These are phyloP conservation scores for Alternaria triticina DNA, from an alignment of 2,329 filamentous ascomycete genomes.

Conservation along the genomic window DNA sequence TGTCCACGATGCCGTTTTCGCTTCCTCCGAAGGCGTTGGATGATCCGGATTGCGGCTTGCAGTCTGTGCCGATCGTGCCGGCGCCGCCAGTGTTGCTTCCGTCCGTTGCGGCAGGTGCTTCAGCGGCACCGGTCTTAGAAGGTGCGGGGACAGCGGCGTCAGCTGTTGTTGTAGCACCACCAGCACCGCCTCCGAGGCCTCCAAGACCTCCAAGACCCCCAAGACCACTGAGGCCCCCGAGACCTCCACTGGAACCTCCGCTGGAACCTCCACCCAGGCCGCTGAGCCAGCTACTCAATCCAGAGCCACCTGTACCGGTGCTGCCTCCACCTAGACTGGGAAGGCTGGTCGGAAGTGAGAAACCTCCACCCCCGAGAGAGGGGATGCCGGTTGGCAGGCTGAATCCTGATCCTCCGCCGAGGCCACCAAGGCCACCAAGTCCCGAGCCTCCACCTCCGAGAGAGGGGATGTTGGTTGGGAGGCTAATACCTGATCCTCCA, in stretches of 20 bases:
- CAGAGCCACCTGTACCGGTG: not conserved
- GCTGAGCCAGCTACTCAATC: not conserved
- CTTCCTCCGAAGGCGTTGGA: conserved; percentile 29
- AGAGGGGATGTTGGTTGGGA: not conserved
- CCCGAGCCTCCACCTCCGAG: not conserved
- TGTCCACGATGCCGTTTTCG: conserved; percentile 50
- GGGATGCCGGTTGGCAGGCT: not conserved
- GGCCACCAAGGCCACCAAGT: not conserved
- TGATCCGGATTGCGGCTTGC: conserved; percentile 22
- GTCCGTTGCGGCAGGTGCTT: not conserved
- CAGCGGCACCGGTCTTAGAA: not conserved
- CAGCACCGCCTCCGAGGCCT: conserved; percentile 1
- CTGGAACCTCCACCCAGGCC: not conserved
- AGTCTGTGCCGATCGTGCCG: conserved; percentile 31
- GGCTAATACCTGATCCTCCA: not conserved
- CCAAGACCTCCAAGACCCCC: conserved; percentile 1
- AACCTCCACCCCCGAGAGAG: not conserved
- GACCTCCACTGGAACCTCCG: not conserved
- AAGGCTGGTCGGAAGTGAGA: not conserved
- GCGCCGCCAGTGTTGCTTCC: conserved; percentile 1
- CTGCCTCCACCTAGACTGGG: conserved; percentile 1
- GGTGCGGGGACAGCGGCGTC: not conserved
- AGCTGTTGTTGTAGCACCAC: not conserved
- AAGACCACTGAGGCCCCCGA: not conserved
- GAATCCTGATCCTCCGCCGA: not conserved